Evolutionary conservation across 768 basidiomycete genomes (phyloP).

Genomic region (Trametes sanguinea): DNA sequence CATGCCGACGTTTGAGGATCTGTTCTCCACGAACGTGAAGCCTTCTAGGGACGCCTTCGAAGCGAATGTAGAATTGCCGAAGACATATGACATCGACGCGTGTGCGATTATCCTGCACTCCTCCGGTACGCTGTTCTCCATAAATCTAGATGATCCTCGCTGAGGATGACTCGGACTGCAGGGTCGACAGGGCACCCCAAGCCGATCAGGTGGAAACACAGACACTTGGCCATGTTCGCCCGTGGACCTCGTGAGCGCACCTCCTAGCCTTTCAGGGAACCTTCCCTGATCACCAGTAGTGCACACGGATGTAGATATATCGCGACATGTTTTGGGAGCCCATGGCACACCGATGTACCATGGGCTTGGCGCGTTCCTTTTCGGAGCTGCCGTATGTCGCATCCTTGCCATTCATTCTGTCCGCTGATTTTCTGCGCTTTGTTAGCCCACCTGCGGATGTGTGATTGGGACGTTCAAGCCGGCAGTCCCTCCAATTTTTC

Average conservation of each 20-base stretch:
- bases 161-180: neutral
- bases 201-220: constrained; percentile 25
- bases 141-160: neutral
- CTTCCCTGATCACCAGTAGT: neutral
- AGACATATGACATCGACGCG: neutral
- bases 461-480: constrained; percentile 27
- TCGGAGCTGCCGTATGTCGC: neutral
- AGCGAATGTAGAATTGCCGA: neutral
- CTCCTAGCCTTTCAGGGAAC: neutral
- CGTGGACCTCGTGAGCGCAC: neutral
- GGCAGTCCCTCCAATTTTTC: constrained; percentile 19
- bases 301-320: neutral
- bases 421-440: too few relatives aligned
- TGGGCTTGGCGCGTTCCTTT: constrained; percentile 10
- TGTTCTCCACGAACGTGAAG: neutral
- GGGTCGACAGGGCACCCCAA: constrained; percentile 33
- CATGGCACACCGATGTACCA: constrained; percentile 19
- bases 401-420: too few relatives aligned
- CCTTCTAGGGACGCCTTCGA: neutral
- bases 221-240: neutral
- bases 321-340: constrained; percentile 6
- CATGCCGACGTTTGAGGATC: constrained; percentile 12
- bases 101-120: constrained; percentile 13
- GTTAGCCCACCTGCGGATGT: constrained; percentile 7
- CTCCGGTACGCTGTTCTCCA: constrained; percentile 3